Base-by-base conservation (phyloP, 257 asterid genomes). In the Solanum bukasovii region DNA sequence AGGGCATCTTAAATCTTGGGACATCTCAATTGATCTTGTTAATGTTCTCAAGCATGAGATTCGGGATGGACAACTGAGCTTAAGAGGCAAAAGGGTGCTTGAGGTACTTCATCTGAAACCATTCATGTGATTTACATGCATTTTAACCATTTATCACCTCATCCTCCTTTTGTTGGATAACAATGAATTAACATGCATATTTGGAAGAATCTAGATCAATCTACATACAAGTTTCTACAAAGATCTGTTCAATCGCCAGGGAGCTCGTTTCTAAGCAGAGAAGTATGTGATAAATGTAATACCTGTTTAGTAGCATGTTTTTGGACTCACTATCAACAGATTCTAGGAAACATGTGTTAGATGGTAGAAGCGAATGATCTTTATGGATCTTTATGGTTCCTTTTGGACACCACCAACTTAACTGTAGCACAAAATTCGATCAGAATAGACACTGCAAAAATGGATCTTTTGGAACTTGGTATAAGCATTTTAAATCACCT, bases 31-130 rank as follows among this genome's bases (percentile, higher is more conserved):
- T 84, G 92, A 90, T 87, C 91, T 90, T 74, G 91, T 90, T 40
- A 90, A 88, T 84, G 90, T 90, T 83, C 92, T 90, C 85, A 90
- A 90, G 79, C 89, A 90, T 88, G 92, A 90, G 83, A 90, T 90
- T 88, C 90, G 91, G 42, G 92, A 90, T 87, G 92, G 92, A 40
- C 91, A 87, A 40, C 85, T 90, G 88, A 90, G 91, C 56, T 90
- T 90, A 59, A 88, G 92, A 59, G 92, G 92, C 75, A 90, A 90
- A 89, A 87, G 88, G 77, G 90, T 90, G 27, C 87, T 90, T 87
- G 91, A 90, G 92, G 92, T 90, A 88, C 79, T 78, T 74, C 46
- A 86, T 23, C 29, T 35, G 34, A 46, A 31, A 56, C 33, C 40
- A 6, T 49, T 82, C 31, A 27, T 82, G 46, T 49, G 16, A 44